phyloP scores from a whole-genome alignment of 768 basidiomycete species.

The Mycena crocata region DNA sequence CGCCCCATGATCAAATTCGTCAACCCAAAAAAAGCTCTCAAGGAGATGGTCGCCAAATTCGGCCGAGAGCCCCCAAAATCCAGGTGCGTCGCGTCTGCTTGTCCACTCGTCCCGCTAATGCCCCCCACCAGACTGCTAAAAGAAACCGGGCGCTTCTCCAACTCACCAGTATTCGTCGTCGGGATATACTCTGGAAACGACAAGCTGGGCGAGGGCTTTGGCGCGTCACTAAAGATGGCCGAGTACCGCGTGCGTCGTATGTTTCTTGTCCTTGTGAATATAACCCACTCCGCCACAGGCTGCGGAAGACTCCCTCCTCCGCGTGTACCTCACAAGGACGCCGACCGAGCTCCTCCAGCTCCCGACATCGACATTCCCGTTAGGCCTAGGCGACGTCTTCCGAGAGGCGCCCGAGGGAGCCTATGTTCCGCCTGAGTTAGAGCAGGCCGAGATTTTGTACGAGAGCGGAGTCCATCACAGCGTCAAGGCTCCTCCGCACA shows the following conservation, averaged over 20 bases:
- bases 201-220: conserved; percentile 95
- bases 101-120: background rate
- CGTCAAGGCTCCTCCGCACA: conserved; percentile 31
- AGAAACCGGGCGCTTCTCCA: conserved; percentile 92
- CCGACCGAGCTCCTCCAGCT: conserved; percentile 76
- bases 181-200: conserved; percentile 88
- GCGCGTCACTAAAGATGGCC: conserved; percentile 93
- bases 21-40: conserved; percentile 83
- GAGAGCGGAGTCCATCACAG: conserved; percentile 77
- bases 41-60: conserved; percentile 79
- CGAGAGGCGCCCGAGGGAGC: conserved; percentile 53
- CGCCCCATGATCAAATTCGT: conserved; percentile 82
- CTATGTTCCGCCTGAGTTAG: conserved; percentile 68
- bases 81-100: conserved; percentile 58
- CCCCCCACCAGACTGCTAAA: conserved; percentile 75
- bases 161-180: conserved; percentile 95
- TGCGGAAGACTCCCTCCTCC: conserved; percentile 85
- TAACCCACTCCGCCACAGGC: conserved; percentile 58
- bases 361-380: conserved; percentile 81
- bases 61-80: conserved; percentile 74
- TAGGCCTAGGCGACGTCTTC: conserved; percentile 65
- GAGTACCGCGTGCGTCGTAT: conserved; percentile 80
- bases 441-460: conserved; percentile 74
- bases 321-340: conserved; percentile 84
- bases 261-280: conserved; percentile 12